Conservation (phyloP, 2,329 filamentous ascomycete genomes). For the Ophiostoma sp. region DNA sequence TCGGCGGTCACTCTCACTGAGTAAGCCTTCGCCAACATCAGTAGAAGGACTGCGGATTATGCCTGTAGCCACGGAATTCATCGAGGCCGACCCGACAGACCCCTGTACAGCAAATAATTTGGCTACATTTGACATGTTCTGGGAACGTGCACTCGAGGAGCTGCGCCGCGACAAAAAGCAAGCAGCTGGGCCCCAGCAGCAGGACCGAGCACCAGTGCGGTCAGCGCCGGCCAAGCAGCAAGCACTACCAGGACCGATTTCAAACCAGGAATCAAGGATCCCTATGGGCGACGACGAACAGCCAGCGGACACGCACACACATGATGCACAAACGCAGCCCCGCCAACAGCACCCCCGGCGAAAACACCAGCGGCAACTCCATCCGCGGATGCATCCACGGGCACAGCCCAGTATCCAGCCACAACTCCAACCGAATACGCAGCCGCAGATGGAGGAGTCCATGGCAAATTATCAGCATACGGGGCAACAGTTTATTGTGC, state of each 20-base stretch:
- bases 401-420: too few species aligned
- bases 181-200: background rate
- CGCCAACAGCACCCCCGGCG: background rate
- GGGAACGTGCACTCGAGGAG: background rate
- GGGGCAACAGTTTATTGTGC: background rate
- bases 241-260: background rate
- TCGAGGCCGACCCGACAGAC: background rate
- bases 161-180: background rate
- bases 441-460: background rate
- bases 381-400: too few species aligned
- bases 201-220: background rate
- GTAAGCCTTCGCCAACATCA: background rate
- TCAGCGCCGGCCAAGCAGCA: background rate
- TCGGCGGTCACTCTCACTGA: background rate
- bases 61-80: background rate
- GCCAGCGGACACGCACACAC: background rate
- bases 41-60: background rate
- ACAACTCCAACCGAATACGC: background rate
- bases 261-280: background rate
- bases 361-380: background rate
- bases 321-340: background rate
- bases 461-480: background rate
- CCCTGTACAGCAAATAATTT: conserved; percentile 1
- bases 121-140: conserved; percentile 1
- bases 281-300: background rate